Evolutionary conservation across 208 protist genomes (phyloP).

Genomic region (Wallacemonas collosoma): DNA sequence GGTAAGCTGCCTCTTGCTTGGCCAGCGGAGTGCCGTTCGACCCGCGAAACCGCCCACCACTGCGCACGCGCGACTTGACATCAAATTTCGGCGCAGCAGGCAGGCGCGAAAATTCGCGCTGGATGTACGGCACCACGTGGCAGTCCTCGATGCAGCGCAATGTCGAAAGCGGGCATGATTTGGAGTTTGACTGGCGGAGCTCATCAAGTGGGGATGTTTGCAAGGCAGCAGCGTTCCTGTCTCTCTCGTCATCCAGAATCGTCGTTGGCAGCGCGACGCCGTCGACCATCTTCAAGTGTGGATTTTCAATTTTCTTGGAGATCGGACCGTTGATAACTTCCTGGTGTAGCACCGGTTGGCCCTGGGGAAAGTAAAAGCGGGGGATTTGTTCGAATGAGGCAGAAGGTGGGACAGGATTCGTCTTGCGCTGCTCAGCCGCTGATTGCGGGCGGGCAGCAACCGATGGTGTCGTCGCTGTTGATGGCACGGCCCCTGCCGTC

Average conservation of each 20-base stretch:
- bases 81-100: constrained; percentile 43
- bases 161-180: constrained; percentile 42
- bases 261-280: constrained; percentile 40
- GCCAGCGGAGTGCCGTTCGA: constrained; percentile 24
- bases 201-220: not conserved
- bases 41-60: constrained; percentile 21
- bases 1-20: constrained; percentile 67
- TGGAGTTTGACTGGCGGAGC: not conserved
- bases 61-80: constrained; percentile 42
- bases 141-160: constrained; percentile 63
- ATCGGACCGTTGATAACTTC: constrained; percentile 51
- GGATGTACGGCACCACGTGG: constrained; percentile 58
- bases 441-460: not conserved
- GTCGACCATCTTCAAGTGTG: constrained; percentile 66
- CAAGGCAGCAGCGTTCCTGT: not conserved
- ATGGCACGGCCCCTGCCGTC: not conserved
- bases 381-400: constrained; percentile 79
- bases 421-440: not conserved
- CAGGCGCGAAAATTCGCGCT: constrained; percentile 72
- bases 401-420: not conserved
- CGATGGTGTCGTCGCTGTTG: not conserved
- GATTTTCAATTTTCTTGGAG: constrained; percentile 60
- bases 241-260: constrained; percentile 10
- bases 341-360: constrained; percentile 38
- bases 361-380: constrained; percentile 85